A percentile compares a stretch with the other conserved stretches of the same genome.
These are phyloP conservation scores for Aspergillus sclerotialis DNA, from an alignment of 2,329 filamentous ascomycete species.

Conservation along the genomic window DNA sequence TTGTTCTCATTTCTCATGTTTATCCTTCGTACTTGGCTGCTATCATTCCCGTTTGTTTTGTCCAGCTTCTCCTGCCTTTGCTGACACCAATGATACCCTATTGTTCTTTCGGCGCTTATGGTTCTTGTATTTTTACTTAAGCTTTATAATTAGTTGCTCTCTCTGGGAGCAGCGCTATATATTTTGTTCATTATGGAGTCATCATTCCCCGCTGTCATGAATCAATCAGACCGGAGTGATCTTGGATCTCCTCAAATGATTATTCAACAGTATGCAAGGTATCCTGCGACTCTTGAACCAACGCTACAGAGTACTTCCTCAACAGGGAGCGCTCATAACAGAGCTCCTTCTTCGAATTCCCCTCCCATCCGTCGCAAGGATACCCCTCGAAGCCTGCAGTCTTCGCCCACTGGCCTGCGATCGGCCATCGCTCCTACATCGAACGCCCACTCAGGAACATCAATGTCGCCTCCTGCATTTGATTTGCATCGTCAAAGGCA, in stretches of 20 bases:
- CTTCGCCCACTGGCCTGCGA: slow-evolving; percentile 29
- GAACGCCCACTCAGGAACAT: slow-evolving; percentile 25
- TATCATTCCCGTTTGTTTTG: too few relatives aligned
- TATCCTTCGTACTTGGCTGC: too few relatives aligned
- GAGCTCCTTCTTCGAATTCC: slow-evolving; percentile 24
- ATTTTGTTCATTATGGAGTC: too few relatives aligned
- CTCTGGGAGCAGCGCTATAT: too few relatives aligned
- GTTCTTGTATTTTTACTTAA: too few relatives aligned
- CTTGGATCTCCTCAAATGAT: slow-evolving; percentile 22
- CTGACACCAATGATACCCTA: too few relatives aligned
- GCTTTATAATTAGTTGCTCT: too few relatives aligned
- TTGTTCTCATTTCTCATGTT: too few relatives aligned
- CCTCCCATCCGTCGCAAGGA: slow-evolving; percentile 32
- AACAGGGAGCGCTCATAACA: slow-evolving; percentile 26
- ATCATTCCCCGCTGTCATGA: slow-evolving; percentile 23
- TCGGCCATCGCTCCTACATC: slow-evolving; percentile 20
- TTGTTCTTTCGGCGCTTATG: too few relatives aligned
- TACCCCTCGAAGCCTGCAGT: slow-evolving; percentile 31
- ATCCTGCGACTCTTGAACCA: slow-evolving; percentile 27
- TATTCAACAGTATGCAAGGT: slow-evolving; percentile 34
- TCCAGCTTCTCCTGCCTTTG: too few relatives aligned
- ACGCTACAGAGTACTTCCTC: slow-evolving; percentile 32
- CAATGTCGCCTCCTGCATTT: slow-evolving; percentile 35
- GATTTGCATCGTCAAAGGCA: slow-evolving; percentile 23
- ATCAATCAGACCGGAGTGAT: slow-evolving; percentile 19